Conservation (phyloP, 495 filamentous ascomycete genomes). For the Penicillium longicatenatum region DNA sequence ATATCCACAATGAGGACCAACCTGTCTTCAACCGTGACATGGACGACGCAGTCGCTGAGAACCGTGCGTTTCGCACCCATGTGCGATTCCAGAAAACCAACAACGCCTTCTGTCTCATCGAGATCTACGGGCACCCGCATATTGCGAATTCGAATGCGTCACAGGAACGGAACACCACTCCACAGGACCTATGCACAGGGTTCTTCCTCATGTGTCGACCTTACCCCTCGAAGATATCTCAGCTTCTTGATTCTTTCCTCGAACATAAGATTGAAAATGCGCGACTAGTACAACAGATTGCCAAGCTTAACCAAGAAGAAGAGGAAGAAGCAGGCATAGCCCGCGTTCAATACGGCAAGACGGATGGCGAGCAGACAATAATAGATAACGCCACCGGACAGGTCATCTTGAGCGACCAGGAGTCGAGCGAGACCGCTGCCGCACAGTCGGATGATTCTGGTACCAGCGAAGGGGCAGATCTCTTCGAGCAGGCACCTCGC, state of each 20-base stretch:
- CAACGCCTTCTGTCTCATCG: slow-evolving; percentile 75
- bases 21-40: slow-evolving; percentile 84
- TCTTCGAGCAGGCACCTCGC: slow-evolving; percentile 66
- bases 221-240: slow-evolving; percentile 85
- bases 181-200: slow-evolving; percentile 74
- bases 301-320: slow-evolving; percentile 83
- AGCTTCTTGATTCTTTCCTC: slow-evolving; percentile 86
- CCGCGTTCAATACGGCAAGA: slow-evolving; percentile 13
- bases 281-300: slow-evolving; percentile 78
- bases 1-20: slow-evolving; percentile 87
- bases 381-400: slow-evolving; percentile 10
- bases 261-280: slow-evolving; percentile 99
- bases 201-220: slow-evolving; percentile 94
- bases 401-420: slow-evolving; percentile 28
- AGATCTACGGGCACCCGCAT: slow-evolving; percentile 90
- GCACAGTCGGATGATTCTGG: slow-evolving; percentile 75
- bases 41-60: slow-evolving; percentile 86
- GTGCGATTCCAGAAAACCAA: slow-evolving; percentile 83
- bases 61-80: slow-evolving; percentile 79
- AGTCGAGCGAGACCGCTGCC: slow-evolving; percentile 50
- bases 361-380: slow-evolving; percentile 9
- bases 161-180: slow-evolving; percentile 52
- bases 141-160: slow-evolving; percentile 63
- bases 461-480: slow-evolving; percentile 66
- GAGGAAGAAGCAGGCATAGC: slow-evolving; percentile 65